These are phyloP conservation scores for Zygnema cylindricum DNA, from an alignment of 139 green algal genomes.

Conservation along the genomic window DNA sequence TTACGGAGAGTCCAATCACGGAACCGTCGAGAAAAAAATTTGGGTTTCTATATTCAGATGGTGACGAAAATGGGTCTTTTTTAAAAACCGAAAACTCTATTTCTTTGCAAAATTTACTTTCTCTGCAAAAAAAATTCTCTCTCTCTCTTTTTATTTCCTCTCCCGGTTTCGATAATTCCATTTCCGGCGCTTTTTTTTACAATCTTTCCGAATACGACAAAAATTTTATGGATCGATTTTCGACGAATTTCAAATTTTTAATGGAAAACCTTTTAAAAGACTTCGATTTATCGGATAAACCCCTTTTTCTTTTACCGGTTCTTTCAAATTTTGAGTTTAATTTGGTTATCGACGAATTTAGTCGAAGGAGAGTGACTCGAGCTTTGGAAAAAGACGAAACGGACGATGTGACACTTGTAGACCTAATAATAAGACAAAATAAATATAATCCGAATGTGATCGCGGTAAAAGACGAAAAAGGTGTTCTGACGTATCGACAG, in stretches of 20 bases:
- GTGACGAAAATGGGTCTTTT: not conserved
- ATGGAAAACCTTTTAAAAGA: not conserved
- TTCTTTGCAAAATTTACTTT: not conserved
- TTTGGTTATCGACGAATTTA: not conserved
- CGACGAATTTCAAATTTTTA: not conserved
- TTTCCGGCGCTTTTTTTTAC: not conserved
- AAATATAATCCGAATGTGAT: not conserved
- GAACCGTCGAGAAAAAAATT: too few species aligned
- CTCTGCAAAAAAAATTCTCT: too few species aligned
- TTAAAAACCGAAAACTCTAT: not conserved
- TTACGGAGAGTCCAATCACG: not conserved
- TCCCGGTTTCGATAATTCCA: not conserved
- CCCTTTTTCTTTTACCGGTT: not conserved
- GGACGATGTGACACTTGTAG: not conserved
- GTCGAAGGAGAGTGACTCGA: not conserved
- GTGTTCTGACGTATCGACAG: not conserved
- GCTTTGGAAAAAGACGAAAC: not conserved
- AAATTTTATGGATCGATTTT: not conserved
- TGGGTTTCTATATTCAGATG: too few species aligned
- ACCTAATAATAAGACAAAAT: not conserved
- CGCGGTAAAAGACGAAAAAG: not conserved
- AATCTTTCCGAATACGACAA: not conserved
- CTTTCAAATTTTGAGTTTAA: not conserved
- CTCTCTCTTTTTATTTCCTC: not conserved
- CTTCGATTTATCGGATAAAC: not conserved